phyloP scores from a whole-genome alignment of 2,329 filamentous ascomycete species.

The Aspergillus quadrilineatus region DNA sequence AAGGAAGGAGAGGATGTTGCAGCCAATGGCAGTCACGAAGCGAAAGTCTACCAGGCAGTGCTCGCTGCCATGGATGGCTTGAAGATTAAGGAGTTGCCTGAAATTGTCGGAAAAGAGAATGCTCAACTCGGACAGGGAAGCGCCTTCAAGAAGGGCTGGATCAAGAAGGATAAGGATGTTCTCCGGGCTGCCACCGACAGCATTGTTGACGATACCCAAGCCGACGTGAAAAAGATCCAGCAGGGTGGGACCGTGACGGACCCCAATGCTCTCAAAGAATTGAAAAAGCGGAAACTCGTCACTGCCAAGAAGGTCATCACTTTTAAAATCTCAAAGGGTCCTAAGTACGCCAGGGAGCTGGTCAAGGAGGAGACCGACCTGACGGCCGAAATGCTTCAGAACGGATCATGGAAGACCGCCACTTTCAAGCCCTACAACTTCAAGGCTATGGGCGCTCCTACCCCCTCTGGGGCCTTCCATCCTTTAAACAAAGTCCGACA shows the following conservation, averaged over 20 bases:
- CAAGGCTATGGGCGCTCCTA: constrained; percentile 61
- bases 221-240: constrained; percentile 72
- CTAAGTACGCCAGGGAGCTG: constrained; percentile 85
- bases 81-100: constrained; percentile 69
- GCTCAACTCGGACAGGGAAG: constrained; percentile 80
- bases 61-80: constrained; percentile 73
- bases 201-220: constrained; percentile 75
- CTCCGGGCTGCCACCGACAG: constrained; percentile 61
- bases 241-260: constrained; percentile 68
- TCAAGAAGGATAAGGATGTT: constrained; percentile 62
- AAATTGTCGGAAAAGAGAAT: constrained; percentile 47
- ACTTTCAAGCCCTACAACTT: constrained; percentile 85
- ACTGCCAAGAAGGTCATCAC: constrained; percentile 78
- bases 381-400: constrained; percentile 85
- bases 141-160: constrained; percentile 76
- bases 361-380: constrained; percentile 92
- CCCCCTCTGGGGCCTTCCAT: constrained; percentile 51
- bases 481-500: constrained; percentile 87
- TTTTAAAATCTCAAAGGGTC: constrained; percentile 80
- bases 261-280: constrained; percentile 71
- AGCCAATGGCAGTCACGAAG: constrained; percentile 75
- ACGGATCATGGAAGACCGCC: constrained; percentile 86
- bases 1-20: constrained; percentile 71
- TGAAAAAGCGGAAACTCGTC: constrained; percentile 90
- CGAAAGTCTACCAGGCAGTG: constrained; percentile 75